Base-by-base conservation (phyloP, 129 eudicot species). In the Cynara cardunculus region DNA sequence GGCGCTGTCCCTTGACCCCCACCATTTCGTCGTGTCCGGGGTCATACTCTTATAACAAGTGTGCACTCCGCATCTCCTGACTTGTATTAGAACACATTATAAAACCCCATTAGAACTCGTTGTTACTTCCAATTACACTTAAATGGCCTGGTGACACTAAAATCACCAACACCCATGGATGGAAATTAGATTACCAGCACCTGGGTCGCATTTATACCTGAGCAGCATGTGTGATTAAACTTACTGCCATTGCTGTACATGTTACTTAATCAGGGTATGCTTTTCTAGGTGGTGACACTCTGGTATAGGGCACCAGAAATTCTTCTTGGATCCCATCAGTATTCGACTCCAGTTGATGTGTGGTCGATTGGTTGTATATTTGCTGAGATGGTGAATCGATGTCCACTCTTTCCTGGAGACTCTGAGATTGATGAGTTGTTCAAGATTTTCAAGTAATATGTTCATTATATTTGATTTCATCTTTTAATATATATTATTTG, bases 251-350 rank as follows among this genome's bases (percentile, higher is more conserved):
- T 16, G 62, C 62, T 9, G 5, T 16, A 14, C 6, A 13, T 46
- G 61, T 21, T 56, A 25, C 66, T 44, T 49, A 34, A 6, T 76
- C 34, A 5, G 25, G 34, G 69, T 49, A 59, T 56, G 61, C 9
- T 56, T 53, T 76, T 84, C 25, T 86, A 95, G 99, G 97, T 92
- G 82, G 99, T 95, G 86, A 95, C 99, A 14, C 84, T 94, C 46
- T 94, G 99, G 99, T 94, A 94, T 78, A 87, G 99, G 81, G 99
- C 99, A 64, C 99, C 99, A 25, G 99, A 95, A 85, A 92, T 95
- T 72, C 94, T 95, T 71, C 97, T 95, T 76, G 97, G 97, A 73
- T 89, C 94, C 27, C 96, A 89, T 71, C 91, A 92, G 85, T 95
- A 95, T 80, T 92, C 97, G 13, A 95, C 99, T 72, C 97, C 99